Conservation (phyloP, 2,329 filamentous ascomycete genomes). For the Colletotrichum truncatum region DNA sequence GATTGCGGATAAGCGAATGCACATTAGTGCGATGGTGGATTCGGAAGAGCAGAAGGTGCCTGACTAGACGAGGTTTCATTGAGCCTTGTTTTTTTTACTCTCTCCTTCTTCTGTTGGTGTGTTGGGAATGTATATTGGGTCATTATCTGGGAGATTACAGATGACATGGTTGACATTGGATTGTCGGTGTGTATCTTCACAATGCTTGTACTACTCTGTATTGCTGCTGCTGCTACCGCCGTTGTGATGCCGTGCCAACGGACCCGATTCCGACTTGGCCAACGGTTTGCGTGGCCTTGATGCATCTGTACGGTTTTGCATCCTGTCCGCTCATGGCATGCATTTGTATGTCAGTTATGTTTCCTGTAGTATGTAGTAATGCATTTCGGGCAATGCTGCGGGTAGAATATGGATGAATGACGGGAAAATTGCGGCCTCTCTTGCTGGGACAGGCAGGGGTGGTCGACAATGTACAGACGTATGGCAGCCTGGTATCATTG, state of each 20-base stretch:
- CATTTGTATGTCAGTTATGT: not conserved
- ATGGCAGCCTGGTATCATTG: not conserved
- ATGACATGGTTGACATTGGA: not conserved
- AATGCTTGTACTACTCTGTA: too few species aligned
- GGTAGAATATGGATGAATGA: not conserved
- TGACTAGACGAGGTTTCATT: constrained; percentile 17
- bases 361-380: not conserved
- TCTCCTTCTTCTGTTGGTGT: constrained; percentile 7
- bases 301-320: not conserved
- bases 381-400: not conserved
- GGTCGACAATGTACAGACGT: not conserved
- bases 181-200: not conserved
- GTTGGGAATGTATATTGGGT: too few species aligned
- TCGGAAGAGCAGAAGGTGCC: not conserved
- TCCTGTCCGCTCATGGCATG: not conserved
- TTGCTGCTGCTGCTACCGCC: too few species aligned
- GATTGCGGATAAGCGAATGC: constrained; percentile 14
- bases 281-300: not conserved
- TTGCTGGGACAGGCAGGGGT: not conserved
- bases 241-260: not conserved
- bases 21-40: not conserved
- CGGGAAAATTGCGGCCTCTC: not conserved
- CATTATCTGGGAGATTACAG: constrained; percentile 18
- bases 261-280: not conserved
- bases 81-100: constrained; percentile 11